Base-by-base conservation (phyloP, 176 grass and related monocot genomes). In the Lolium multiflorum region DNA sequence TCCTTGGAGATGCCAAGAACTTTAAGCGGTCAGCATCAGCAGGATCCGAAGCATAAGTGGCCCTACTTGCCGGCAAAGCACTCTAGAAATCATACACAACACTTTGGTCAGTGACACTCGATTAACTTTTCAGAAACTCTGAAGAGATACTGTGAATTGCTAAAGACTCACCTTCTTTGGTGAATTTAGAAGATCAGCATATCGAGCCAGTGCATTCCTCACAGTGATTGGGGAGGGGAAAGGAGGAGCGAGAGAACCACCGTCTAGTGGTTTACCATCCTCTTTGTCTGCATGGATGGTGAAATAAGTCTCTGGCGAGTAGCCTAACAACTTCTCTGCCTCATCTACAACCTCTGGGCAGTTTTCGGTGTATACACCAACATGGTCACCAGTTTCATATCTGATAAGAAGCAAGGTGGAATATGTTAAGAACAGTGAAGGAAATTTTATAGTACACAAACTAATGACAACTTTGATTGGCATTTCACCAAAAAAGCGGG, bases 161-260 rank as follows among this genome's bases (percentile, higher is more conserved):
- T 79, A 26, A 83, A 78, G 17, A 11, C 82, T 80, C 58, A 95
- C 96, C 87, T 98, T 98, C 85, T 98, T 98, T 24, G 96, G 96
- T 79, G 96, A 98, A 87, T 93, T 98, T n/a, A 93, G 81, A 85
- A 98, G 96, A 87, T 98, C 96, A 4, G 96, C 93, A 83, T 98
- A 98, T 89, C 93, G 83, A 35, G 91, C 81, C 66, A 98, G 89
- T 47, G 96, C 96, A 74, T 86, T 91, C 83, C 93, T 93, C 76
- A 98, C 64, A 60, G 88, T 98, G 74, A 85, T 61, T 0, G 96
- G 96, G 49, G 96, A 91, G 25, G 89, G 91, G 77, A 98, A 98
- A 62, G 93, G 91, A 87, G 96, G 89, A 88, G 93, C 84, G 72
- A 95, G 89, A 87, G 93, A 91, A 78, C 89, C 69, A 71, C 87